phyloP scores from a whole-genome alignment of 2,329 filamentous ascomycete genomes.

The Harringtonia aguacate region DNA sequence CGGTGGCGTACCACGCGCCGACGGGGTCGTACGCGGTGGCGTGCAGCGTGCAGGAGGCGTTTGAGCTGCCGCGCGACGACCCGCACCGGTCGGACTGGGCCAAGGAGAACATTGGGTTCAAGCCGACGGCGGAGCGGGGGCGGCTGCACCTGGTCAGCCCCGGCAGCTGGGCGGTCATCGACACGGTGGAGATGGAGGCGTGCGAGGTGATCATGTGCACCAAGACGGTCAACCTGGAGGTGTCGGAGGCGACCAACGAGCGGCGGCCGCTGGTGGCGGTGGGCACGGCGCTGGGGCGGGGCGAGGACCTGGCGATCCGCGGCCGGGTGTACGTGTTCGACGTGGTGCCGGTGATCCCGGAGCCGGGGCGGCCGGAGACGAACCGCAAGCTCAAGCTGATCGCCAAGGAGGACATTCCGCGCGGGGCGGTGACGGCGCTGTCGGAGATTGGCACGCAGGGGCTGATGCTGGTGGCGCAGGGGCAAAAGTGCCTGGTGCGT shows the following conservation, averaged over 20 bases:
- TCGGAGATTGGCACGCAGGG: constrained; percentile 79
- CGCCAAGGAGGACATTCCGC: constrained; percentile 80
- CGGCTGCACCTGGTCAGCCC: constrained; percentile 71
- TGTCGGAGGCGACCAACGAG: constrained; percentile 85
- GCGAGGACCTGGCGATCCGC: constrained; percentile 79
- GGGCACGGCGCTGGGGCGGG: constrained; percentile 75
- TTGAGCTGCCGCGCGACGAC: constrained; percentile 78
- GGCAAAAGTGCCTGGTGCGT: constrained; percentile 94
- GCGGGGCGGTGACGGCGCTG: constrained; percentile 81
- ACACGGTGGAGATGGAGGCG: constrained; percentile 61
- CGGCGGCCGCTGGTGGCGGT: constrained; percentile 72
- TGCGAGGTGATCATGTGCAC: constrained; percentile 73
- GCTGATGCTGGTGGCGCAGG: constrained; percentile 81
- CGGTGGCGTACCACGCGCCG: constrained; percentile 65
- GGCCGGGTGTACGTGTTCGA: constrained; percentile 87
- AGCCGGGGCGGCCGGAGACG: constrained; percentile 76
- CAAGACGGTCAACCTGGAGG: constrained; percentile 73
- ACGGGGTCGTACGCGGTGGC: constrained; percentile 68
- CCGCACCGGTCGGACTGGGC: constrained; percentile 75
- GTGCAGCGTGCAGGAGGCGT: constrained; percentile 56
- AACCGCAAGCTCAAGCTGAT: constrained; percentile 77
- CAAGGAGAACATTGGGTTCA: constrained; percentile 53
- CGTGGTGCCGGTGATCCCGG: constrained; percentile 81
- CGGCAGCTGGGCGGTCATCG: constrained; percentile 66
- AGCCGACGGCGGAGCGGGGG: constrained; percentile 61